Percentiles rank a stretch among this genome's conserved stretches.
Conservation (phyloP, 129 eudicot genomes). For the Lactuca sativa region DNA sequence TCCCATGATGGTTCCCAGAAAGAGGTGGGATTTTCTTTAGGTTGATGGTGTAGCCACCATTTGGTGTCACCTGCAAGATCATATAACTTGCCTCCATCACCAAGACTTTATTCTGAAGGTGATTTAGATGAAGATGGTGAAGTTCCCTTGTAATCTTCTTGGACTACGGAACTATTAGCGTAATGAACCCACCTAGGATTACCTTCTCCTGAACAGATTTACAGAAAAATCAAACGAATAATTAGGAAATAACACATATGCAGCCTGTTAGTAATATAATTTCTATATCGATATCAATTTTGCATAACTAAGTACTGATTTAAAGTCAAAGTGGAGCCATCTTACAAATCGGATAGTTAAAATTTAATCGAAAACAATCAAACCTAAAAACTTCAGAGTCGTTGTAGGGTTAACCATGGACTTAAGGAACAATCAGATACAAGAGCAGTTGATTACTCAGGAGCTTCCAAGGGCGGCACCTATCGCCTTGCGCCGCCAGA, state of each 20-base stretch:
- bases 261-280: not conserved
- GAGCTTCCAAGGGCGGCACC: no score
- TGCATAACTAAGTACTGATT: not conserved
- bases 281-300: not conserved
- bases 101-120: conserved; percentile 23
- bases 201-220: conserved; percentile 17
- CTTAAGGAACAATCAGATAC: no score
- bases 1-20: conserved; percentile 32
- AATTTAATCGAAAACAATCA: not conserved
- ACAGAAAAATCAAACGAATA: not conserved
- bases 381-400: not conserved
- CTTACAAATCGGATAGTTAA: no score
- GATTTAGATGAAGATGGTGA: conserved; percentile 40
- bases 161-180: no score
- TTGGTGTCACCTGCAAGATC: conserved; percentile 1
- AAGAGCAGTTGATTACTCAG: no score
- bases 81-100: conserved; percentile 22
- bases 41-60: conserved; percentile 46
- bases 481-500: no score
- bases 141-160: conserved; percentile 3
- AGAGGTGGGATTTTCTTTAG: conserved; percentile 17
- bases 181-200: conserved; percentile 20
- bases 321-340: not conserved
- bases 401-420: no score
- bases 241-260: not conserved